Conservation (phyloP, 2,329 filamentous ascomycete species). For the Exophiala mesophila region DNA sequence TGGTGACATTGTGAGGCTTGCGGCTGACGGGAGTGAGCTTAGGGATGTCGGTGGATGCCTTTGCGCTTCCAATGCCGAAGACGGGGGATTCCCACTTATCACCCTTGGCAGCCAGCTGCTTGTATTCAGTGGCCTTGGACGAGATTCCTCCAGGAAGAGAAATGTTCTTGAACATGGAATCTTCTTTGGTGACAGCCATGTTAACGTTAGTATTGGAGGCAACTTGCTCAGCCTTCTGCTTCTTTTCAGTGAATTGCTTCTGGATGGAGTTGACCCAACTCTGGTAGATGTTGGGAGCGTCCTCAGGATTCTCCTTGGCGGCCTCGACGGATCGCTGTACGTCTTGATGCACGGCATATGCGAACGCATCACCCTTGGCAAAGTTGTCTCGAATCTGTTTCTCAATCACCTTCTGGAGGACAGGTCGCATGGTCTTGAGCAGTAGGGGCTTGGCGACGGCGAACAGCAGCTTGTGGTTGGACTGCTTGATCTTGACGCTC, state of each 20-base stretch:
- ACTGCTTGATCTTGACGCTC: constrained; percentile 86
- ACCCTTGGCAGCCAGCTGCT: constrained; percentile 78
- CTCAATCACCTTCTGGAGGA: constrained; percentile 80
- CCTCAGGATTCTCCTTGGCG: constrained; percentile 63
- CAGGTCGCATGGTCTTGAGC: constrained; percentile 76
- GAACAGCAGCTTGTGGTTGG: constrained; percentile 90
- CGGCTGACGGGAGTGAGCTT: constrained; percentile 49
- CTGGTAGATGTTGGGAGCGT: constrained; percentile 76
- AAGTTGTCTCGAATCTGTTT: constrained; percentile 83
- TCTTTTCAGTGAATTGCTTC: constrained; percentile 66
- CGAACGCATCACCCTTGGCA: constrained; percentile 64
- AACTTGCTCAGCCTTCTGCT: constrained; percentile 65
- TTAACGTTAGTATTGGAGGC: constrained; percentile 69
- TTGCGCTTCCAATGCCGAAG: constrained; percentile 78
- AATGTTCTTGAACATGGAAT: constrained; percentile 88
- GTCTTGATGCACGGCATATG: constrained; percentile 76
- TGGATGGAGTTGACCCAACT: constrained; percentile 75
- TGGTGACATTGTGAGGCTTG: constrained; percentile 52
- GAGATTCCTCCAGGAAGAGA: constrained; percentile 82
- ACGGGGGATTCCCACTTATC: constrained; percentile 93
- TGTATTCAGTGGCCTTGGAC: constrained; percentile 90
- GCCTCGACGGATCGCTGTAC: constrained; percentile 68
- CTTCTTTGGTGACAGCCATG: constrained; percentile 76
- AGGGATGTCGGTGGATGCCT: constrained; percentile 68
- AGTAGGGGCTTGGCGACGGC: constrained; percentile 79